phyloP scores from a whole-genome alignment of 2,329 filamentous ascomycete species.

The Colletotrichum sp. region DNA sequence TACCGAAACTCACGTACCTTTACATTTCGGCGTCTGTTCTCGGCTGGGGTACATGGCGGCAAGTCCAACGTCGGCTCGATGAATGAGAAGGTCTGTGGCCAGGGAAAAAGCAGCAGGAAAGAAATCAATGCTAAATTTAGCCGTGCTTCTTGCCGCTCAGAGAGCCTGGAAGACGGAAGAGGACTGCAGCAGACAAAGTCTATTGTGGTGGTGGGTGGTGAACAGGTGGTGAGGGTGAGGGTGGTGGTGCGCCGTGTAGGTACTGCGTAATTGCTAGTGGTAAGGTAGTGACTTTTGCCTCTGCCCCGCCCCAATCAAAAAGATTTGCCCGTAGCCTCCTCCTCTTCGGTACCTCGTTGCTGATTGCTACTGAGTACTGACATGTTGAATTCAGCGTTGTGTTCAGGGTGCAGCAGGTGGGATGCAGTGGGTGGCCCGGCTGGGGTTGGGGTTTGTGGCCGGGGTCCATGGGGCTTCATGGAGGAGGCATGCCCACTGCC shows the following conservation, averaged over 20 bases:
- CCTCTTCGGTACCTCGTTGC: not conserved
- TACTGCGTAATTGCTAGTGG: not conserved
- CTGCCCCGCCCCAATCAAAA: not conserved
- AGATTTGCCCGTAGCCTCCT: not conserved
- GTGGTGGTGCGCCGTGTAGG: not conserved
- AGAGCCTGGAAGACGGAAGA: not conserved
- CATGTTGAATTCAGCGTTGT: not conserved
- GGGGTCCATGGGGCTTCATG: not conserved
- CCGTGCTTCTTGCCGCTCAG: not conserved
- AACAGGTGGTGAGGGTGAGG: not conserved
- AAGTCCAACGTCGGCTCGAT: not conserved
- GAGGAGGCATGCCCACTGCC: not conserved
- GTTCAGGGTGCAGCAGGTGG: not conserved
- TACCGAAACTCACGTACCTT: not conserved
- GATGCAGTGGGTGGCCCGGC: not conserved
- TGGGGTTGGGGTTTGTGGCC: not conserved
- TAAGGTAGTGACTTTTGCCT: not conserved
- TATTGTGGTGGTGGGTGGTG: not conserved
- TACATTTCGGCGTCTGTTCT: not conserved
- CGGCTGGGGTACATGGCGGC: not conserved
- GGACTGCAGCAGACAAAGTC: not conserved
- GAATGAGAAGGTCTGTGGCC: not conserved
- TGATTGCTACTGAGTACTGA: not conserved
- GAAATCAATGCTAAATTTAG: conserved; percentile 2
- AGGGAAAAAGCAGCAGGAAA: not conserved